Conservation (phyloP, 2,329 filamentous ascomycete genomes). For the Phyllosticta ampelicida region DNA sequence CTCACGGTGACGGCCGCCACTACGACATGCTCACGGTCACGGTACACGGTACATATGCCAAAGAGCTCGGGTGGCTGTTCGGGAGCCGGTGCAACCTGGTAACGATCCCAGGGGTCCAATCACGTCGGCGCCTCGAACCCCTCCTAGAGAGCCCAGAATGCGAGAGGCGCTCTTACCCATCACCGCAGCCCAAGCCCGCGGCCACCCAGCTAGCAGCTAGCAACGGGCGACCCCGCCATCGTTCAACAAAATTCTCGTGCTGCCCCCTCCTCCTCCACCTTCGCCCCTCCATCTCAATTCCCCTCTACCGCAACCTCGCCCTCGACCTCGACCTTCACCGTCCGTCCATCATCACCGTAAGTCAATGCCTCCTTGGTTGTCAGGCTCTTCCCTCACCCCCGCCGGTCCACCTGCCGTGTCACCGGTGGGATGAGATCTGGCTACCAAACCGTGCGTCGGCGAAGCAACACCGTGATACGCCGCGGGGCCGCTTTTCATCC, state of each 20-base stretch:
- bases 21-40: too few species aligned
- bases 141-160: not conserved
- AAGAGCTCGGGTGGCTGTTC: not conserved
- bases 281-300: not conserved
- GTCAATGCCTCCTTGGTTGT: not conserved
- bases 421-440: conserved; percentile 9
- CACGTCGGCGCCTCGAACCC: not conserved
- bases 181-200: too few species aligned
- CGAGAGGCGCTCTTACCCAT: not conserved
- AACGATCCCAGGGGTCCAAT: not conserved
- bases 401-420: conserved; percentile 1
- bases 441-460: conserved; percentile 9
- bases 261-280: not conserved
- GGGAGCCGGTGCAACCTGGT: not conserved
- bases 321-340: not conserved
- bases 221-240: conserved; percentile 7
- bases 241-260: conserved; percentile 8
- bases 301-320: too few species aligned
- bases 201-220: not conserved
- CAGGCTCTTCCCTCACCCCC: not conserved
- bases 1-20: too few species aligned
- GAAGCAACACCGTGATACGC: conserved; percentile 6
- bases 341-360: conserved; percentile 1
- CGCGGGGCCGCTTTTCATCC: conserved; percentile 9
- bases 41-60: too few species aligned